A percentile compares a stretch with the other conserved stretches of the same genome.
These are phyloP conservation scores for Mesembryanthemum crystallinum DNA, from an alignment of 148 eudicot genomes.

Conservation along the genomic window DNA sequence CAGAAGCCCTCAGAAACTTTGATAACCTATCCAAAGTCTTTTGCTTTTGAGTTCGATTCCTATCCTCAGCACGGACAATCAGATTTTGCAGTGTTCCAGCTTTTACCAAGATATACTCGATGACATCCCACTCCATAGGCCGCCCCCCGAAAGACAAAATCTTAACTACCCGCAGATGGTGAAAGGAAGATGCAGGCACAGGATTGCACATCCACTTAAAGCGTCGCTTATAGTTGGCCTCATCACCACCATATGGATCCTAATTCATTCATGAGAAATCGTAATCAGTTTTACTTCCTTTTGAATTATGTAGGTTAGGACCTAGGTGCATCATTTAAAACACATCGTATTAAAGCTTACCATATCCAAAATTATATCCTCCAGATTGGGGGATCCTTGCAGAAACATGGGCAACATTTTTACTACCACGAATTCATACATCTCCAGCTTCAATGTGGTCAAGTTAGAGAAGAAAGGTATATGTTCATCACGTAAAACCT, in stretches of 20 bases:
- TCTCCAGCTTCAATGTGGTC: conserved; percentile 11
- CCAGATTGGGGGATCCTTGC: background rate
- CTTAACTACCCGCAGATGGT: background rate
- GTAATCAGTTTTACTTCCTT: background rate
- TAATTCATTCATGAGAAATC: background rate
- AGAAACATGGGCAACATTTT: conserved; percentile 8
- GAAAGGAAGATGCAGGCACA: background rate
- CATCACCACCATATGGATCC: background rate
- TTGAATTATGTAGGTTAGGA: background rate
- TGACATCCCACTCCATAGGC: conserved; percentile 10
- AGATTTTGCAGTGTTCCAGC: background rate
- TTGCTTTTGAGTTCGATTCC: background rate
- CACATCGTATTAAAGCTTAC: background rate
- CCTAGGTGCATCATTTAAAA: no score
- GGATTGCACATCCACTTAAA: background rate
- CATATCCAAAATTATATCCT: background rate
- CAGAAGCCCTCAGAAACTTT: background rate
- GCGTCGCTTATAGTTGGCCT: background rate
- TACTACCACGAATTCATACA: background rate
- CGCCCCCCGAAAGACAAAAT: background rate
- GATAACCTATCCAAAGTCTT: background rate
- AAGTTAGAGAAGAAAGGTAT: conserved; percentile 16
- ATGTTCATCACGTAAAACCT: conserved; percentile 12
- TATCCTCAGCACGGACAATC: background rate
- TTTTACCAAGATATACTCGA: conserved; percentile 14